Percentiles rank a stretch among this genome's conserved stretches.
Conservation (phyloP, 305 asterid species). For the Caryopteris hybrid region DNA sequence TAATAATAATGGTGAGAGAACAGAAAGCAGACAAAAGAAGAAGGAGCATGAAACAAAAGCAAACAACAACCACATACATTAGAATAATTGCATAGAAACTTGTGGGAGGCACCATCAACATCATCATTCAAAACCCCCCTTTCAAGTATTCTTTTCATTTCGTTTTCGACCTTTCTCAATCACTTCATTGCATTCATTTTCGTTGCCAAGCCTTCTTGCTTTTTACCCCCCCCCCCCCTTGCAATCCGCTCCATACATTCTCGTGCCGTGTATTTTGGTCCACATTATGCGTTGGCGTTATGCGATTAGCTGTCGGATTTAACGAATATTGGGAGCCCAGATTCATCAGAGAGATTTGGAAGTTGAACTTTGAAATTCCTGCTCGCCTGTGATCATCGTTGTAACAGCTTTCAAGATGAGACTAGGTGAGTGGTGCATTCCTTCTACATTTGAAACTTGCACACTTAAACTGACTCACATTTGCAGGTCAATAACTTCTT, state of each 20-base stretch:
- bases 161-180: constrained; percentile 12
- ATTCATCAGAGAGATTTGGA: constrained; percentile 17
- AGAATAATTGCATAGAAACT: constrained; percentile 25
- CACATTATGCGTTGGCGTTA: constrained; percentile 26
- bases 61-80: constrained; percentile 30
- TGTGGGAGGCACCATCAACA: constrained; percentile 40
- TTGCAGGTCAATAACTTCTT: too few relatives aligned
- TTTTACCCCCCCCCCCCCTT: constrained; percentile 29
- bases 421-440: constrained; percentile 40
- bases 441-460: neutral
- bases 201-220: too few relatives aligned
- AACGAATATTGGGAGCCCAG: too few relatives aligned
- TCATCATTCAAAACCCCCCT: constrained; percentile 39
- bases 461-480: neutral
- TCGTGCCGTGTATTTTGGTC: too few relatives aligned
- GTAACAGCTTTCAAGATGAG: constrained; percentile 45
- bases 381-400: constrained; percentile 14
- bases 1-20: constrained; percentile 28
- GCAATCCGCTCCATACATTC: neutral
- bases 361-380: constrained; percentile 21
- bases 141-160: constrained; percentile 20
- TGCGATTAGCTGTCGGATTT: constrained; percentile 18
- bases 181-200: constrained; percentile 30
- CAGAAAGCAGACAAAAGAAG: constrained; percentile 50
- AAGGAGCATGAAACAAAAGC: constrained; percentile 56